A percentile compares a stretch with the other conserved stretches of the same genome.
phyloP scores from a whole-genome alignment of 2,329 filamentous ascomycete species.

The Neofusicoccum sp. region DNA sequence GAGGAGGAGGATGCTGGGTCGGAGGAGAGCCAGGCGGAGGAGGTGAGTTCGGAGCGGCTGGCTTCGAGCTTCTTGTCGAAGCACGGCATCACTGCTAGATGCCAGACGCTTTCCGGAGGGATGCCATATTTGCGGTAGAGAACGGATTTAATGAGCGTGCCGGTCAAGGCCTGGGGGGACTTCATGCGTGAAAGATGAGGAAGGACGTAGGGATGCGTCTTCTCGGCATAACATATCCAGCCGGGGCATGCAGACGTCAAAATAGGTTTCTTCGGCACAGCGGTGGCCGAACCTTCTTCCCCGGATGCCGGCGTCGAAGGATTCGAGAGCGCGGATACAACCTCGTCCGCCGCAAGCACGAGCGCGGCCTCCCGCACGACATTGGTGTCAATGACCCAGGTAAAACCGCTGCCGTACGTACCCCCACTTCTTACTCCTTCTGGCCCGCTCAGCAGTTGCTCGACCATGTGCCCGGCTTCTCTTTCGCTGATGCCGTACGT shows the following conservation, averaged over 20 bases:
- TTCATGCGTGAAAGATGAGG: conserved; percentile 89
- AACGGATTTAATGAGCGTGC: conserved; percentile 84
- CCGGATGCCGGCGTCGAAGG: conserved; percentile 24
- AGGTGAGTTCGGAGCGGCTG: conserved; percentile 86
- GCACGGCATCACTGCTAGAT: conserved; percentile 94
- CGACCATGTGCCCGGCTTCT: conserved; percentile 77
- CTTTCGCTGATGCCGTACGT: conserved; percentile 72
- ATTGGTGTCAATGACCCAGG: conserved; percentile 90
- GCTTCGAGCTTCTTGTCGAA: conserved; percentile 99
- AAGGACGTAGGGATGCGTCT: conserved; percentile 91
- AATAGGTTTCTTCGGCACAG: conserved; percentile 59
- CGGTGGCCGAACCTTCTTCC: conserved; percentile 39
- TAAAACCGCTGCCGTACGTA: conserved; percentile 71
- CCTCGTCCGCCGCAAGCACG: conserved; percentile 56
- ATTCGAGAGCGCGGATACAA: conserved; percentile 36
- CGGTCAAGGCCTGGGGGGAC: conserved; percentile 88
- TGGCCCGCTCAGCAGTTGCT: conserved; percentile 71
- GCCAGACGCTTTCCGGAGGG: conserved; percentile 80
- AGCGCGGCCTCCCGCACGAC: conserved; percentile 76
- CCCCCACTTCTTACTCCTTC: conserved; percentile 69
- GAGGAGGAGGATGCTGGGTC: not conserved
- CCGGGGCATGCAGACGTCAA: conserved; percentile 91
- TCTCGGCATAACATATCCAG: conserved; percentile 98
- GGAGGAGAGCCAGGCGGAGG: conserved; percentile 62
- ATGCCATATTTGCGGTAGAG: conserved; percentile 72